Conservation (phyloP, 495 filamentous ascomycete genomes). For the Penicillium psychrofluorescens region DNA sequence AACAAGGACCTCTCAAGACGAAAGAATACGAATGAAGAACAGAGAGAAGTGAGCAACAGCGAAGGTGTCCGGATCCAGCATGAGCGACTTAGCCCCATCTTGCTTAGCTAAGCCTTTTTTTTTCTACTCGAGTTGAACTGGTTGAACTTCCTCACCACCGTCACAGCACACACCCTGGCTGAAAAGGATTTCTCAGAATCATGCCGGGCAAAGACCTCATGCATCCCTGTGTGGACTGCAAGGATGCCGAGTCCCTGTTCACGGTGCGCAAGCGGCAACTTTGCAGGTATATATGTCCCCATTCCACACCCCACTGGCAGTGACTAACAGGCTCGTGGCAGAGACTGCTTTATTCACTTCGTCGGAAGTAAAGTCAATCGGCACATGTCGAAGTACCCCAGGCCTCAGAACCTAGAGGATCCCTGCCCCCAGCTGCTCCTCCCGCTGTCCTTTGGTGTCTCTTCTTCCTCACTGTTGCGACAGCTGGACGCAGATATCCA, state of each 20-base stretch:
- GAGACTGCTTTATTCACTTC: constrained; percentile 71
- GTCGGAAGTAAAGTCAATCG: constrained; percentile 68
- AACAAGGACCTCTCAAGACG: constrained; percentile 2
- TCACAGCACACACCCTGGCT: not conserved
- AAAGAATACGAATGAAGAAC: constrained; percentile 3
- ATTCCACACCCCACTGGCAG: not conserved
- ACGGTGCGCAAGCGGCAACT: constrained; percentile 36
- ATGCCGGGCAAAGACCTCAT: constrained; percentile 35
- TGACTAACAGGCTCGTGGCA: constrained; percentile 22
- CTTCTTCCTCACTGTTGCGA: constrained; percentile 70
- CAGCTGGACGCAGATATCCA: constrained; percentile 63
- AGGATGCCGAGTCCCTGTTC: constrained; percentile 27
- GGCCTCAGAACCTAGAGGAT: constrained; percentile 21
- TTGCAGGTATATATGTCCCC: constrained; percentile 31
- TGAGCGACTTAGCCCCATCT: too few species aligned
- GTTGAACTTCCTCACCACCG: not conserved
- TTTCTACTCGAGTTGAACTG: not conserved
- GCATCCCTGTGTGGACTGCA: constrained; percentile 34
- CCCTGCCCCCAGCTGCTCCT: constrained; percentile 54
- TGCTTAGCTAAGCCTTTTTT: not conserved
- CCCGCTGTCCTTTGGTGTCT: constrained; percentile 76
- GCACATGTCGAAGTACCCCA: constrained; percentile 62
- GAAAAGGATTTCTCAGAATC: not conserved
- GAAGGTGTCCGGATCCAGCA: too few species aligned
- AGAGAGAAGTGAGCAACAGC: too few species aligned